Percentiles rank a stretch among this genome's conserved stretches.
Evolutionary conservation across 1,284 basidiomycete species (phyloP).

Genomic region (Trichosporon sp.): DNA sequence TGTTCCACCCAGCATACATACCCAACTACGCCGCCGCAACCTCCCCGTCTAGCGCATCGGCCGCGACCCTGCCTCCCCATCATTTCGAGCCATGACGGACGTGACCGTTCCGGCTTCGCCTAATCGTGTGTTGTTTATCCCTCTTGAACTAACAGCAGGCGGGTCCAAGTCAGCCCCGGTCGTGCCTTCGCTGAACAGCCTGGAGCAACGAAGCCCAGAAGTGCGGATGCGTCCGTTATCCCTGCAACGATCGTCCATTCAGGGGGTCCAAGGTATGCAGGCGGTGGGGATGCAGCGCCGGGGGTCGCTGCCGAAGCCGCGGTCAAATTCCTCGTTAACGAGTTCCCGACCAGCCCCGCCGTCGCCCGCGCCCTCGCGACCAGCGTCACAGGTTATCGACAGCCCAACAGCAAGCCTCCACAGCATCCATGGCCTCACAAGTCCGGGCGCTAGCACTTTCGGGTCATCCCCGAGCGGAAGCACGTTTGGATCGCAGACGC

Average conservation of each 20-base stretch:
- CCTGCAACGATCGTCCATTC: conserved; percentile 4
- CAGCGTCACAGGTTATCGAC: conserved; percentile 37
- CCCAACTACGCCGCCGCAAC: neutral
- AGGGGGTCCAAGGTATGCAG: neutral
- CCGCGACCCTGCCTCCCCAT: neutral
- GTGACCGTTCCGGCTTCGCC: conserved; percentile 15
- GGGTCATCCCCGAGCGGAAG: neutral
- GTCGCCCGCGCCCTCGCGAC: conserved; percentile 45
- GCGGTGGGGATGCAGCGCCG: conserved; percentile 10
- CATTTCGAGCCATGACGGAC: conserved; percentile 15
- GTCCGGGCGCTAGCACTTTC: neutral
- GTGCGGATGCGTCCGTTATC: conserved; percentile 15
- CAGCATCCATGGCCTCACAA: neutral
- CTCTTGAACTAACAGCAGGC: conserved; percentile 3
- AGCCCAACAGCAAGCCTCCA: conserved; percentile 22
- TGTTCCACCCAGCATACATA: conserved; percentile 8
- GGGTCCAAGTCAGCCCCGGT: conserved; percentile 6
- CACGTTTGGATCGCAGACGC: neutral
- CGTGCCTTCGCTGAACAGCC: neutral
- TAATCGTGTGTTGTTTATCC: neutral
- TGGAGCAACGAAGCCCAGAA: conserved; percentile 2
- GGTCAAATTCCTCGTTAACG: conserved; percentile 37
- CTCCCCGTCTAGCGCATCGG: neutral
- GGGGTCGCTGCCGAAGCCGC: conserved; percentile 30
- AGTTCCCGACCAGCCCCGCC: conserved; percentile 49